Conservation (phyloP, 2,329 filamentous ascomycete genomes). For the Monilinia fructigena region DNA sequence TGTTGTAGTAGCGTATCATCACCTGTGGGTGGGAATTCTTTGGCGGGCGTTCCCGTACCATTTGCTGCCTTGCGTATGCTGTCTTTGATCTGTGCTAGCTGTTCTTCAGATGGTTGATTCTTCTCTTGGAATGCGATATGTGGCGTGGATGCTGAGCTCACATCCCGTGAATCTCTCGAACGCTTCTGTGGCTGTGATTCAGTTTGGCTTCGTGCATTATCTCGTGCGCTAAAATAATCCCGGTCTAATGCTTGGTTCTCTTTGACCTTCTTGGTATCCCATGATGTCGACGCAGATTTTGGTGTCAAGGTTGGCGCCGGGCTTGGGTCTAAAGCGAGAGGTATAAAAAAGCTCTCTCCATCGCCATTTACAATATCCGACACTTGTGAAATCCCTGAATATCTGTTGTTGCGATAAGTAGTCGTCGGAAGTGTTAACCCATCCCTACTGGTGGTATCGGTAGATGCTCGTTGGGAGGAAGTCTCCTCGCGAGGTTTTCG, state of each 20-base stretch:
- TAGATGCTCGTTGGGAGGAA: conserved; percentile 54
- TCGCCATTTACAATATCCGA: conserved; percentile 45
- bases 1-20: conserved; percentile 38
- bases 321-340: conserved; percentile 70
- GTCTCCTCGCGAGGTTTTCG: conserved; percentile 42
- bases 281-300: conserved; percentile 51
- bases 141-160: conserved; percentile 59
- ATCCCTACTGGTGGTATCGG: conserved; percentile 49
- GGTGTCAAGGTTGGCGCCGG: conserved; percentile 55
- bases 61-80: conserved; percentile 45
- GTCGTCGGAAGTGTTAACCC: conserved; percentile 70
- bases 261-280: conserved; percentile 43
- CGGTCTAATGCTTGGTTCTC: conserved; percentile 43
- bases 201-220: conserved; percentile 44
- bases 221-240: conserved; percentile 59
- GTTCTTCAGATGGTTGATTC: conserved; percentile 62
- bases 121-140: conserved; percentile 93
- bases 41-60: conserved; percentile 29
- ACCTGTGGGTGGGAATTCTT: conserved; percentile 29
- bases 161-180: conserved; percentile 42
- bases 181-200: conserved; percentile 26
- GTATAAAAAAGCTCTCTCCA: conserved; percentile 66
- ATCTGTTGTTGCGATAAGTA: conserved; percentile 75
- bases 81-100: conserved; percentile 49
- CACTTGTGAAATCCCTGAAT: conserved; percentile 64